Percentiles rank a stretch among this genome's conserved stretches.
Evolutionary conservation across 306 rosid genomes (phyloP).

Genomic region (Betula pendula): DNA sequence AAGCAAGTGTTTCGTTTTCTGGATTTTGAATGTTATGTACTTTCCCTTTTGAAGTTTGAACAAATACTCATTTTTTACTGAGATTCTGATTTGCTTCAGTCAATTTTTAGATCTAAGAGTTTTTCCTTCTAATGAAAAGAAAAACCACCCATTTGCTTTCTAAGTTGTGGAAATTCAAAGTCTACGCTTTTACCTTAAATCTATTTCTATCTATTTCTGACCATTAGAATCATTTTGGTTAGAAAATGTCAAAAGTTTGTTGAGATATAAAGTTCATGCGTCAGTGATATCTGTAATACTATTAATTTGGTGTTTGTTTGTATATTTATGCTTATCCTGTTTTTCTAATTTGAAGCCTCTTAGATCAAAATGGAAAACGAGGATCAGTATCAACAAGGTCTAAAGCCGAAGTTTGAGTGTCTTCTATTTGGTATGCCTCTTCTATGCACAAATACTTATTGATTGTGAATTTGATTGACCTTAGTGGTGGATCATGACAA

Average conservation of each 20-base stretch:
- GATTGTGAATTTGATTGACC: constrained; percentile 10
- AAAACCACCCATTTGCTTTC: neutral
- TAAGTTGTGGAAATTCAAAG: neutral
- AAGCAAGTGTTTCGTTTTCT: too few species aligned
- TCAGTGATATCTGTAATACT: neutral
- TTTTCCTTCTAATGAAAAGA: neutral
- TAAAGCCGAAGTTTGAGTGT: constrained; percentile 65
- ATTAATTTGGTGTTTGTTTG: neutral
- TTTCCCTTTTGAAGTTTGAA: too few species aligned
- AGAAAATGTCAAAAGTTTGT: neutral
- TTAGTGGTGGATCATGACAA: neutral
- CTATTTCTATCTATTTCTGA: neutral
- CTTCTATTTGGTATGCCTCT: constrained; percentile 66
- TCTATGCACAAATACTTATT: neutral
- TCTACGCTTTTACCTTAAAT: neutral
- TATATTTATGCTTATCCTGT: neutral
- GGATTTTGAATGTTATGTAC: too few species aligned
- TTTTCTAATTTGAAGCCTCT: constrained; percentile 9
- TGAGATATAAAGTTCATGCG: neutral
- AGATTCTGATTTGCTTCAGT: too few species aligned
- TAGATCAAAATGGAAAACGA: constrained; percentile 58
- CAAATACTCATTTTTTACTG: too few species aligned
- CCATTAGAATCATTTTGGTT: neutral
- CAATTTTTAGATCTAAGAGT: neutral
- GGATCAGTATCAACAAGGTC: constrained; percentile 40